Conservation (phyloP, 2,329 filamentous ascomycete species). For the Aspergillus jensenii region DNA sequence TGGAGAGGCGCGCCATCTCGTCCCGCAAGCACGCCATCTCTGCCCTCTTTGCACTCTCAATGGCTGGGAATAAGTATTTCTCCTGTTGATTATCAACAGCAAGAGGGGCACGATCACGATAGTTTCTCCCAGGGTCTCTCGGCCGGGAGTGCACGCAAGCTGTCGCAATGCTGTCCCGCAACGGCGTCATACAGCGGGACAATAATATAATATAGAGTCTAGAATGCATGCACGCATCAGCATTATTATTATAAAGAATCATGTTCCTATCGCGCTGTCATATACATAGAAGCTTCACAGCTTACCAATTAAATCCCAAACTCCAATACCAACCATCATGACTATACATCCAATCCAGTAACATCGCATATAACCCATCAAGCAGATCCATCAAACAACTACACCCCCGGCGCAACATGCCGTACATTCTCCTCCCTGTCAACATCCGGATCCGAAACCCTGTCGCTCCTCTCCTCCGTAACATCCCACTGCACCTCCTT, state of each 20-base stretch:
- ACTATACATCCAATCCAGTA: no score
- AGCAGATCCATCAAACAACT: no score
- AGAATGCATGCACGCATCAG: neutral
- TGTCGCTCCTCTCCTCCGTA: slow-evolving; percentile 11
- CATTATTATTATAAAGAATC: neutral
- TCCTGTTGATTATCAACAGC: neutral
- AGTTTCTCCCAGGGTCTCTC: neutral
- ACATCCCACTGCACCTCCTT: slow-evolving; percentile 22
- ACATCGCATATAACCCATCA: no score
- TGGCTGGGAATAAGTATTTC: no score
- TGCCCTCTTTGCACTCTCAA: neutral
- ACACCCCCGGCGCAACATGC: neutral
- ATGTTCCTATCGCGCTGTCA: no score
- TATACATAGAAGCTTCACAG: no score
- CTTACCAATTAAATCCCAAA: no score
- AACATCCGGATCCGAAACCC: neutral
- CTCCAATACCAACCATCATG: no score
- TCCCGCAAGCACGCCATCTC: neutral
- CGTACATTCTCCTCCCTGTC: neutral
- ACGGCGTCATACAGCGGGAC: neutral
- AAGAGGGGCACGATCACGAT: neutral
- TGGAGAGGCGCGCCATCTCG: neutral
- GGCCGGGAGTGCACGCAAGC: neutral
- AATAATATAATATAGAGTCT: no score
- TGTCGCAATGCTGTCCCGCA: neutral